These are phyloP conservation scores for Adansonia rubrostipa DNA, from an alignment of 441 rosid genomes.

Conservation along the genomic window DNA sequence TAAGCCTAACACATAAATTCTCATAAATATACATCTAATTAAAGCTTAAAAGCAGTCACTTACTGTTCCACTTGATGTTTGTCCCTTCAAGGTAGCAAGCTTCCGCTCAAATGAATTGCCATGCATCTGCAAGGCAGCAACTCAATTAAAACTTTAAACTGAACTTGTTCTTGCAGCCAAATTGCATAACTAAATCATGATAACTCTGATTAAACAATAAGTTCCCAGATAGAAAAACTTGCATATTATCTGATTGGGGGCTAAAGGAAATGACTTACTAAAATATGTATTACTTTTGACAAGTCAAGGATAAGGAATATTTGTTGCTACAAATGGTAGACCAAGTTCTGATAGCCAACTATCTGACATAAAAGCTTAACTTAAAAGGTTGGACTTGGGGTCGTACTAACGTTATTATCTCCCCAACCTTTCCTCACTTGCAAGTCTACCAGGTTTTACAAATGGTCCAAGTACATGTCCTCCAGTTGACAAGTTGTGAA, in stretches of 20 bases:
- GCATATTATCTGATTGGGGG: neutral
- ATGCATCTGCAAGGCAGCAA: slow-evolving; percentile 60
- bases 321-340: neutral
- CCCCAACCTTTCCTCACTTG: slow-evolving; percentile 15
- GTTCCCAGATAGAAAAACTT: slow-evolving; percentile 9
- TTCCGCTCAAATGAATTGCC: slow-evolving; percentile 94
- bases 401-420: neutral
- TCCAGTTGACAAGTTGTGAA: slow-evolving; percentile 15
- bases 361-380: slow-evolving; percentile 15
- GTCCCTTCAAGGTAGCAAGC: slow-evolving; percentile 75
- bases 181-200: slow-evolving; percentile 15
- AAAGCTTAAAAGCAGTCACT: slow-evolving; percentile 31
- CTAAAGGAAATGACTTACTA: neutral
- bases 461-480: neutral
- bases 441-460: neutral
- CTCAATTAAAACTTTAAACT: slow-evolving; percentile 16
- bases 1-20: neutral
- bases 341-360: neutral
- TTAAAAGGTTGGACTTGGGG: slow-evolving; percentile 2
- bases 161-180: slow-evolving; percentile 2
- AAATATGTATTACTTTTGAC: neutral
- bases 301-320: neutral
- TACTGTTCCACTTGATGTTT: slow-evolving; percentile 61
- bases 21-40: slow-evolving; percentile 5
- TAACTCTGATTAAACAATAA: neutral